Percentiles rank a stretch among this genome's conserved stretches.
phyloP scores from a whole-genome alignment of 2,329 filamentous ascomycete species.

The Verruconis gallopava region DNA sequence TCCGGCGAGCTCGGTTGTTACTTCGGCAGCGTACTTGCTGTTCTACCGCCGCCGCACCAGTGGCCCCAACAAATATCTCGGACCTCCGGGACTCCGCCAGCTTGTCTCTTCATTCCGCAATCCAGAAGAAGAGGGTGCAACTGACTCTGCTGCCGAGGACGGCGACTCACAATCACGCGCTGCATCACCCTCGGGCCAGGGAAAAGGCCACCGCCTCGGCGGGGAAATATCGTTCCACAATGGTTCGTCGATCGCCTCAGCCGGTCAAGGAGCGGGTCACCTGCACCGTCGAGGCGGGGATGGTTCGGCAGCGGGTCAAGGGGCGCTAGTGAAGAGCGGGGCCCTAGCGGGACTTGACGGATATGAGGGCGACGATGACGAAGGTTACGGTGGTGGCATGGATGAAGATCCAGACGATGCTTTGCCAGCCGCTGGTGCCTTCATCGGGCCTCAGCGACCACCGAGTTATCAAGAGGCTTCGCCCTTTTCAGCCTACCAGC shows the following conservation, averaged over 20 bases:
- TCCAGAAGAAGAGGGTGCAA: conserved; percentile 28
- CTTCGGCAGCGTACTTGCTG: conserved; percentile 72
- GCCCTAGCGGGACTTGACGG: neutral
- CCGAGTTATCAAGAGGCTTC: neutral
- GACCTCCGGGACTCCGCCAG: conserved; percentile 60
- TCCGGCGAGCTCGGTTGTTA: conserved; percentile 52
- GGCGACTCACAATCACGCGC: conserved; percentile 29
- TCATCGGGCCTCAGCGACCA: neutral
- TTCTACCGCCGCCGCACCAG: conserved; percentile 82
- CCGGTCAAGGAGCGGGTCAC: conserved; percentile 46
- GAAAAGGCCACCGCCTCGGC: conserved; percentile 82
- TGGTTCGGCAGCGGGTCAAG: conserved; percentile 9
- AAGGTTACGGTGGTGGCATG: neutral
- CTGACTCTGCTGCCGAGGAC: conserved; percentile 9
- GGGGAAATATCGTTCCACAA: conserved; percentile 57
- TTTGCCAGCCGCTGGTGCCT: neutral
- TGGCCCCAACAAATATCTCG: conserved; percentile 49
- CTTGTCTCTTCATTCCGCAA: conserved; percentile 53
- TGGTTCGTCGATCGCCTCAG: conserved; percentile 85
- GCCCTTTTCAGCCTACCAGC: neutral
- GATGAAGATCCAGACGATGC: conserved; percentile 1
- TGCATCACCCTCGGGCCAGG: conserved; percentile 39
- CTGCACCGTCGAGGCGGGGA: conserved; percentile 22
- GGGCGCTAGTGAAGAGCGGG: neutral
- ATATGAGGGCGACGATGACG: neutral